Base-by-base conservation (phyloP, 331 rosid species). In the Quercus tomentella region DNA sequence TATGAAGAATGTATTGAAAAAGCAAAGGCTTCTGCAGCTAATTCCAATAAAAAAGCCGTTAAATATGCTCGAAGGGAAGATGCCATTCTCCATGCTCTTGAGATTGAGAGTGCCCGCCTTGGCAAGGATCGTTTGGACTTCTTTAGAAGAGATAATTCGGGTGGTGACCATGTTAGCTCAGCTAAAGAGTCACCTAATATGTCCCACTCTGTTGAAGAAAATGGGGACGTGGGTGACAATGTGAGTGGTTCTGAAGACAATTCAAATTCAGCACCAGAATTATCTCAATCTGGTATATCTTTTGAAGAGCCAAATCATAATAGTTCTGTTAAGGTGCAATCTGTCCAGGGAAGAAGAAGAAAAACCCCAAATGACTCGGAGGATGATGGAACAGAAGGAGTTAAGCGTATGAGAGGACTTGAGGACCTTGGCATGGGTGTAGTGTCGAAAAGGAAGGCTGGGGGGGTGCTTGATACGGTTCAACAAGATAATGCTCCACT, bases 21-120 rank as follows among this genome's bases (percentile, higher is more conserved):
- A 83, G 99, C 99, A 43, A 96, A 91, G 89, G 92, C 89, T 7
- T 87, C 93, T 77, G 97, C 90, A 60, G 92, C 97, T n/a, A 89
- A 69, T 85, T 81, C 91, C 73, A 92, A 76, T 87, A 96, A 89
- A 88, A 96, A 90, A 81, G 96, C 89, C 11, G 98, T 88, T 69
- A 96, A 96, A 82, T 96, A 96, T 91, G 99, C 98, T 81, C 94
- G 98, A 52, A 91, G 98, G 82, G 99, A 96, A 86, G 98, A 96
- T 84, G 99, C 99, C 65, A 96, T 96, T 85, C 89, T 96, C 65
- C 99, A 96, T 78, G 99, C 98, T 70, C 99, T 96, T 76, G 99
- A 93, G 85, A 86, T 96, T 75, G 99, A 96, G 86, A 89, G 86
- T 70, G 79, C 92, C 83, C 89, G 82, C 68, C 56, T 81, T 56